Evolutionary conservation across 208 protist genomes (phyloP).

Genomic region (Herpetomonas samuelpessoai): DNA sequence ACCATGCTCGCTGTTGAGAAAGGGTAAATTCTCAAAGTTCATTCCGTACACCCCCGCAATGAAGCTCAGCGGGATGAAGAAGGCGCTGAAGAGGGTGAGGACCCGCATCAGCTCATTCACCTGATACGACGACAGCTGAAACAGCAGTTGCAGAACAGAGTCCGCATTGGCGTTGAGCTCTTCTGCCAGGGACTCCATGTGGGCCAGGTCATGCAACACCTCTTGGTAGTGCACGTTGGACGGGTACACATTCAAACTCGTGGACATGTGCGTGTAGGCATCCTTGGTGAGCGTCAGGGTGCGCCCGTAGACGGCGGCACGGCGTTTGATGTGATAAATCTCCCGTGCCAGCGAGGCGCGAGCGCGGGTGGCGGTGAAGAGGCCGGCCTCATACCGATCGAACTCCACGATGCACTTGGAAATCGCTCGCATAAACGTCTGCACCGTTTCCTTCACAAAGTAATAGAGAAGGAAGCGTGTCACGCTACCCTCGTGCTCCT

Average conservation of each 20-base stretch:
- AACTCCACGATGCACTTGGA: conserved; percentile 72
- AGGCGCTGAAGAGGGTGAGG: conserved; percentile 80
- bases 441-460: conserved; percentile 63
- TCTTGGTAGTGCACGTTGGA: conserved; percentile 67
- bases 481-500: conserved; percentile 1
- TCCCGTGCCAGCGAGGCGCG: conserved; percentile 55
- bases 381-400: conserved; percentile 61
- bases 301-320: conserved; percentile 67
- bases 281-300: conserved; percentile 68
- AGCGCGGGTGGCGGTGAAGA: conserved; percentile 48
- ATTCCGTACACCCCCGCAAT: conserved; percentile 83
- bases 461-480: conserved; percentile 46
- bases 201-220: conserved; percentile 63
- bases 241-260: conserved; percentile 33
- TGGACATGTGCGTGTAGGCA: conserved; percentile 54
- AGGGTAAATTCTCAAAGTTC: conserved; percentile 79
- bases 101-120: conserved; percentile 87
- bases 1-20: conserved; percentile 41
- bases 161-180: conserved; percentile 72
- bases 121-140: conserved; percentile 81
- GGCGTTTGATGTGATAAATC: conserved; percentile 85
- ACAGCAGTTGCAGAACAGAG: conserved; percentile 72
- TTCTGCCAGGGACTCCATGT: conserved; percentile 66
- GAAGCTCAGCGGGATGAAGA: conserved; percentile 87
- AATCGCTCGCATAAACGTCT: conserved; percentile 57